These are phyloP conservation scores for Blastobotrys niveus DNA, from an alignment of 1,139 yeast genomes.

Conservation along the genomic window DNA sequence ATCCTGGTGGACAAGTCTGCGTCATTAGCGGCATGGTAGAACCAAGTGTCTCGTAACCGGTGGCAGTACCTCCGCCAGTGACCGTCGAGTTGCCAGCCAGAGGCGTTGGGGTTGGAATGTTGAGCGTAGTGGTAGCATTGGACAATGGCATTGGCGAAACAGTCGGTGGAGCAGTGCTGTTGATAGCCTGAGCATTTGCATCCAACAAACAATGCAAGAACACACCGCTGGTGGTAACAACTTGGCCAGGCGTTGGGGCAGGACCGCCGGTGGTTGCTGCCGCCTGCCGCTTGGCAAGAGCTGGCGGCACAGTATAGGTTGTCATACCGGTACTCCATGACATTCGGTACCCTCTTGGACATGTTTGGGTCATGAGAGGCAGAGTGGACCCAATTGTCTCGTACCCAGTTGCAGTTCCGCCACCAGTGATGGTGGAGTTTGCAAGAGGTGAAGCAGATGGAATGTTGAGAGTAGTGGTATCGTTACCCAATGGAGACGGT, in stretches of 20 bases:
- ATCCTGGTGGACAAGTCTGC: conserved; percentile 7
- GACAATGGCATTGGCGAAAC: too few species aligned
- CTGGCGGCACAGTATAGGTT: neutral
- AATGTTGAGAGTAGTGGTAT: neutral
- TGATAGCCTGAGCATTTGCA: too few species aligned
- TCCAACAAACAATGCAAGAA: conserved; percentile 3
- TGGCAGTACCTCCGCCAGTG: too few species aligned
- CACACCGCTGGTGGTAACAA: neutral
- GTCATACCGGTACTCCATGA: conserved; percentile 2
- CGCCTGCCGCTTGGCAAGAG: neutral
- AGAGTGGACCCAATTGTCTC: too few species aligned
- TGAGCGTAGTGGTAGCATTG: too few species aligned
- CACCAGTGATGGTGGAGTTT: neutral
- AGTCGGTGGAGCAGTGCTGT: too few species aligned
- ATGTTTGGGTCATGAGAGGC: neutral
- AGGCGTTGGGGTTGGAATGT: too few species aligned
- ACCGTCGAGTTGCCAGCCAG: too few species aligned
- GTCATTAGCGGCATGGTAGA: too few species aligned
- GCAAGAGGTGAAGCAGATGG: neutral
- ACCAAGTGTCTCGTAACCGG: too few species aligned
- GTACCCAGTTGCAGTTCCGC: neutral
- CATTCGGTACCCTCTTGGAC: conserved; percentile 6
- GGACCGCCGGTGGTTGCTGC: neutral
- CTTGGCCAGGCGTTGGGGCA: too few species aligned
- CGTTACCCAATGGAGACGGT: neutral